These are phyloP conservation scores for Botrytis galanthina DNA, from an alignment of 2,329 filamentous ascomycete species.

Conservation along the genomic window DNA sequence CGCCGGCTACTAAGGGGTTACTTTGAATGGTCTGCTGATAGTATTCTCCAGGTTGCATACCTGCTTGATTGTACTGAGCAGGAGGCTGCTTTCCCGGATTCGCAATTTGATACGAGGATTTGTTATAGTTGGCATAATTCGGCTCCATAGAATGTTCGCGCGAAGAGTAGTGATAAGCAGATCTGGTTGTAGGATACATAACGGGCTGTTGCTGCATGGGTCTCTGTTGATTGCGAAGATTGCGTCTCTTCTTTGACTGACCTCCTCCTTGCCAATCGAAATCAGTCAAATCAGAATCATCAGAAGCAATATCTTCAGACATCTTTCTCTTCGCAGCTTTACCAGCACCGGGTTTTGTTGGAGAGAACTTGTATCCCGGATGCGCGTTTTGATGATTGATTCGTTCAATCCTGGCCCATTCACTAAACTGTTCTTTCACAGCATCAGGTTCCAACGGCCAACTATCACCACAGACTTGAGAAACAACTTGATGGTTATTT, in stretches of 20 bases:
- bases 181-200: constrained; percentile 33
- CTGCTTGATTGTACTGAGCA: constrained; percentile 44
- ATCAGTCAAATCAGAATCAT: constrained; percentile 48
- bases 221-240: constrained; percentile 20
- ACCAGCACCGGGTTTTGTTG: constrained; percentile 60
- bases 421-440: constrained; percentile 72
- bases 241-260: constrained; percentile 29
- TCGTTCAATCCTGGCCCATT: constrained; percentile 76
- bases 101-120: constrained; percentile 50
- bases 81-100: constrained; percentile 51
- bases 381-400: constrained; percentile 82
- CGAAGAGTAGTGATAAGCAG: constrained; percentile 36
- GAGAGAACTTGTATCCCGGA: constrained; percentile 91
- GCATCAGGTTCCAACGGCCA: constrained; percentile 79
- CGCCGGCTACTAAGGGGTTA: constrained; percentile 26
- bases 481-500: constrained; percentile 93
- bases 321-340: constrained; percentile 50
- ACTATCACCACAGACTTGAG: constrained; percentile 78
- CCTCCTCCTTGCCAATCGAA: constrained; percentile 43
- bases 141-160: constrained; percentile 36
- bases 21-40: constrained; percentile 43
- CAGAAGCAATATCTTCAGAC: constrained; percentile 41
- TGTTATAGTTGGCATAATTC: constrained; percentile 38
- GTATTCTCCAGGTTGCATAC: constrained; percentile 48
- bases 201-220: constrained; percentile 29